phyloP scores from a whole-genome alignment of 768 basidiomycete genomes.

The Rhizopogon vulgaris region DNA sequence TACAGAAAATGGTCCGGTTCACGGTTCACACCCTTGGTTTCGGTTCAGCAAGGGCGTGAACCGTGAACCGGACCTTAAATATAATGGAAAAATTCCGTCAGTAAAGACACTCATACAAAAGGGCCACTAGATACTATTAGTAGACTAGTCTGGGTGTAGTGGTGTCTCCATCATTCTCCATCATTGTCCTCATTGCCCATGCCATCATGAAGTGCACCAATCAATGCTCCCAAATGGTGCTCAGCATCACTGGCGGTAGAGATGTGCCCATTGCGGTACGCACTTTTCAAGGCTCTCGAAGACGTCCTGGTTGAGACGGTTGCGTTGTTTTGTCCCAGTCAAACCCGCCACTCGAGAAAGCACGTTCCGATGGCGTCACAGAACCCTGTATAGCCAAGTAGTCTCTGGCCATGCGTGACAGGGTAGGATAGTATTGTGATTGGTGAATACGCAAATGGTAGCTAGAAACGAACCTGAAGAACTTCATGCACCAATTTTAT shows the following conservation, averaged over 20 bases:
- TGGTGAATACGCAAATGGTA: background rate
- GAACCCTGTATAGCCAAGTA: slow-evolving; percentile 22
- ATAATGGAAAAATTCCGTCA: no score
- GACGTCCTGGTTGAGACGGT: slow-evolving; percentile 13
- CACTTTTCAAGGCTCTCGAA: slow-evolving; percentile 24
- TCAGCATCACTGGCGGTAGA: slow-evolving; percentile 11
- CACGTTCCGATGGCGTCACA: slow-evolving; percentile 17
- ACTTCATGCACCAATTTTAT: slow-evolving; percentile 20
- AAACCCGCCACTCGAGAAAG: slow-evolving; percentile 22
- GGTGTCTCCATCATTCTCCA: no score
- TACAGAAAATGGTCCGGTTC: no score
- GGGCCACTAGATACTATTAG: no score
- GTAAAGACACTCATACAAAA: no score
- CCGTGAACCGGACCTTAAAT: no score
- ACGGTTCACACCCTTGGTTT: no score
- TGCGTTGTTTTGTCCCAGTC: slow-evolving; percentile 15
- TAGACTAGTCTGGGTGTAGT: no score
- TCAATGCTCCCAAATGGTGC: no score
- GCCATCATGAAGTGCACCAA: no score
- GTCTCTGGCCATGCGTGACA: slow-evolving; percentile 9
- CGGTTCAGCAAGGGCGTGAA: no score
- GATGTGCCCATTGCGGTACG: slow-evolving; percentile 22
- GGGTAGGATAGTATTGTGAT: slow-evolving; percentile 12
- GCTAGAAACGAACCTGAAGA: slow-evolving; percentile 10
- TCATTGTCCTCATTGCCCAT: no score